Percentiles rank a stretch among this genome's conserved stretches.
These are phyloP conservation scores for Cadophora sp. DNA, from an alignment of 2,329 filamentous ascomycete species.

Conservation along the genomic window DNA sequence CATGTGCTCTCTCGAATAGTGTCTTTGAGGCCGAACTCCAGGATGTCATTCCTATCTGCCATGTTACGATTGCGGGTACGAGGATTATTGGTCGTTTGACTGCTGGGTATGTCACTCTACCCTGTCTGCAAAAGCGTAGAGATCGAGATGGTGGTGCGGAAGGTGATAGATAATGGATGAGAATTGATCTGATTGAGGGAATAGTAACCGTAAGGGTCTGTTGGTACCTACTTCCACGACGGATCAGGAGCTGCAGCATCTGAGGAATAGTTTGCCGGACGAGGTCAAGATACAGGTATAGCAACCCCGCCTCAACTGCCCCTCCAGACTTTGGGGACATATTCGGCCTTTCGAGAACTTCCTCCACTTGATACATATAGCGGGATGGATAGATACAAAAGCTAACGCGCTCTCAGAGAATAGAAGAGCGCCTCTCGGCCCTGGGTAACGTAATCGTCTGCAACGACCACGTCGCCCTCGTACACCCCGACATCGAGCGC, in stretches of 20 bases:
- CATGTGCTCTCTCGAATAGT: constrained; percentile 51
- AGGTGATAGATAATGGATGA: constrained; percentile 10
- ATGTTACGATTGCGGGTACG: constrained; percentile 95
- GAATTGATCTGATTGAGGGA: constrained; percentile 25
- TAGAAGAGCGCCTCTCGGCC: constrained; percentile 95
- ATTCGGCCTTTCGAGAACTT: too few relatives aligned
- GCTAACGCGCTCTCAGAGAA: constrained; percentile 61
- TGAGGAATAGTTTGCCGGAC: constrained; percentile 94
- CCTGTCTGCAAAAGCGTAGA: too few relatives aligned
- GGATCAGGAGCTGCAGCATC: constrained; percentile 96
- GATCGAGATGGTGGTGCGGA: background rate
- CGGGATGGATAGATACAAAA: background rate
- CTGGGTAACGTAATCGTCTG: constrained; percentile 96
- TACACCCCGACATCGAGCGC: constrained; percentile 95
- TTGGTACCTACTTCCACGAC: constrained; percentile 95
- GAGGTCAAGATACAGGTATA: constrained; percentile 76
- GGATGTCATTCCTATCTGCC: constrained; percentile 96
- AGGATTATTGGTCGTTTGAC: constrained; percentile 96
- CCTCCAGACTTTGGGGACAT: background rate
- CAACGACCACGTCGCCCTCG: constrained; percentile 95
- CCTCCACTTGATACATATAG: background rate
- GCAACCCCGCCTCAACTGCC: constrained; percentile 12
- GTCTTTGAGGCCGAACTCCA: constrained; percentile 97
- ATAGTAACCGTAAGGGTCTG: constrained; percentile 91
- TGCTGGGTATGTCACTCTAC: constrained; percentile 68